phyloP scores from a whole-genome alignment of 2,329 filamentous ascomycete species.

The Eutypa lata region DNA sequence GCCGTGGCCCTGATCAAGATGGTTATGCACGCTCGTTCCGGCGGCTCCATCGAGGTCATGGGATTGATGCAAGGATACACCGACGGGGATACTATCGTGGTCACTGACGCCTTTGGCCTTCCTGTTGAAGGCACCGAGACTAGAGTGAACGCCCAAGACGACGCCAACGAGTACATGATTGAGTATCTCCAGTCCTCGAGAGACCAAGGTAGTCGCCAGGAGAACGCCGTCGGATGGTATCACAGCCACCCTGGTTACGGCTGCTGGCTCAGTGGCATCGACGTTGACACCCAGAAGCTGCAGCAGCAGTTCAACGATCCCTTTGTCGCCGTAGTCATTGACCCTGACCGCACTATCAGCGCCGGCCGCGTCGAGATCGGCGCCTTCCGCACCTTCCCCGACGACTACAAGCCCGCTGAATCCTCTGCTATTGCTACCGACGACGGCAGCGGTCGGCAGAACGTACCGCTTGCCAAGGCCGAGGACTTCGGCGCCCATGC shows the following conservation, averaged over 20 bases:
- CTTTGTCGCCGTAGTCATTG: conserved; percentile 93
- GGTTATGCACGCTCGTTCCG: conserved; percentile 98
- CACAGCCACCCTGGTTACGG: conserved; percentile 97
- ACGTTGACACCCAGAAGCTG: conserved; percentile 81
- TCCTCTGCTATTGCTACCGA: conserved; percentile 6
- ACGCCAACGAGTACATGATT: conserved; percentile 96
- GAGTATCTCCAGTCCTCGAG: conserved; percentile 76
- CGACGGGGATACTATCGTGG: conserved; percentile 77
- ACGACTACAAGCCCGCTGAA: conserved; percentile 58
- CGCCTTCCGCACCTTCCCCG: conserved; percentile 88
- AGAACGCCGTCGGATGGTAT: conserved; percentile 98
- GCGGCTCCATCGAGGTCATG: conserved; percentile 92
- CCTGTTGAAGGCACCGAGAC: conserved; percentile 99
- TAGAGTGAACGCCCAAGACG: conserved; percentile 89
- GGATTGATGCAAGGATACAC: conserved; percentile 97
- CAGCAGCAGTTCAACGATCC: conserved; percentile 87
- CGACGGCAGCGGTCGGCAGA: conserved; percentile 50
- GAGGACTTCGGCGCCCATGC: conserved; percentile 95
- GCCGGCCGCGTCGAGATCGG: conserved; percentile 97
- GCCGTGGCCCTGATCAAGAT: conserved; percentile 95
- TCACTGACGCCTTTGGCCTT: conserved; percentile 90
- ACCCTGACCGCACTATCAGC: conserved; percentile 91
- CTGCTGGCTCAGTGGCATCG: conserved; percentile 95
- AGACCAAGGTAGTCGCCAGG: conserved; percentile 67
- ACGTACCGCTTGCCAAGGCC: conserved; percentile 87